Percentiles rank a stretch among this genome's conserved stretches.
Conservation (phyloP, 495 filamentous ascomycete genomes). For the Neurospora sp. region DNA sequence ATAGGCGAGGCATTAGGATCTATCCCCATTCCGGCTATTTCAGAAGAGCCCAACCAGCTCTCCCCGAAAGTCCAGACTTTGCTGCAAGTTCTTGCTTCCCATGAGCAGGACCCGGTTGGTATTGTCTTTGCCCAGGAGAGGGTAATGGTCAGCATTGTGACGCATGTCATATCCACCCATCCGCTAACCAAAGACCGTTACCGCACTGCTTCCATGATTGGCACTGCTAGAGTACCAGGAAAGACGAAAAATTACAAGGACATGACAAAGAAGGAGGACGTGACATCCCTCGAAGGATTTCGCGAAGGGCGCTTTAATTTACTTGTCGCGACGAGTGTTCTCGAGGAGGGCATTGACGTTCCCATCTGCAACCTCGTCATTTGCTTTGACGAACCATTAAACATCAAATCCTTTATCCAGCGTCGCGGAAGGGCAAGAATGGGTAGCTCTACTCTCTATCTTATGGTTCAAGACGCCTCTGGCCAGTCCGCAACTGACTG, state of each 20-base stretch:
- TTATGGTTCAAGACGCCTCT: slow-evolving; percentile 41
- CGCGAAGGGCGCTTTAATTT: slow-evolving; percentile 61
- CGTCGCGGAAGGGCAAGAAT: slow-evolving; percentile 75
- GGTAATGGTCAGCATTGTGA: slow-evolving; percentile 57
- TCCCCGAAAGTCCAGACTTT: slow-evolving; percentile 48
- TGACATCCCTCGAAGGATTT: slow-evolving; percentile 57
- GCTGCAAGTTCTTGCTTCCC: slow-evolving; percentile 38
- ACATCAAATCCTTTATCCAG: slow-evolving; percentile 82
- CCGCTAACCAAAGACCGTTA: slow-evolving; percentile 48
- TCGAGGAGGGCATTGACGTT: slow-evolving; percentile 91
- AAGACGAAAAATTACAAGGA: slow-evolving; percentile 50
- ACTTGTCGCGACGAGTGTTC: slow-evolving; percentile 70
- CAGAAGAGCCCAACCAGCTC: slow-evolving; percentile 19
- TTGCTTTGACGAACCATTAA: slow-evolving; percentile 69
- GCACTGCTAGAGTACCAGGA: slow-evolving; percentile 46
- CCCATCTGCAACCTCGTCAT: slow-evolving; percentile 77
- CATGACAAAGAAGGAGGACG: slow-evolving; percentile 44
- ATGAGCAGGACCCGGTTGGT: slow-evolving; percentile 45
- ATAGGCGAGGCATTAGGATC: slow-evolving; percentile 41
- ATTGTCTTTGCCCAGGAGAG: slow-evolving; percentile 74
- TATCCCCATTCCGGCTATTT: slow-evolving; percentile 27
- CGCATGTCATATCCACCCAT: slow-evolving; percentile 54
- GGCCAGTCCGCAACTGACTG: slow-evolving; percentile 37
- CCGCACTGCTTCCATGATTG: slow-evolving; percentile 57
- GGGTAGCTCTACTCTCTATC: slow-evolving; percentile 56